Base-by-base conservation (phyloP, 768 basidiomycete species). In the Termitomyces sp. region DNA sequence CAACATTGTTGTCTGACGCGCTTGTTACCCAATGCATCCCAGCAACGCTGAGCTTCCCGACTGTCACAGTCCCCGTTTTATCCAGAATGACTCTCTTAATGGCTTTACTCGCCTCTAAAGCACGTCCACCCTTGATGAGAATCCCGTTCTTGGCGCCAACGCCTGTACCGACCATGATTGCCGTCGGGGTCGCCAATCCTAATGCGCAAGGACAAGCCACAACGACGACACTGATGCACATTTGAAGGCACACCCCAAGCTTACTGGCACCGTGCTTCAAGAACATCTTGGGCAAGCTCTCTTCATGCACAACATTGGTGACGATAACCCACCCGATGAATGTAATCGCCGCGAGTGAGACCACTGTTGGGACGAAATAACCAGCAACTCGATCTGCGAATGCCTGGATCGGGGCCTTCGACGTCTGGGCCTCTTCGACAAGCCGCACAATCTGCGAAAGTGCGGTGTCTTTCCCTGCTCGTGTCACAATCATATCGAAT, bases 111-210 rank as follows among this genome's bases (percentile, higher is more conserved):
- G 93, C 94, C 71, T 99, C 97, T 32, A 99, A 79, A 3, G 97
- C 96, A 15, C 91, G 82, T 2, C 96, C 97, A 22, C 97, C 96
- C 72, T 99, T 99, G 85, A 99, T 98, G 50, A 99, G 77, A 61
- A 99, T 98, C 0, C 97, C 96, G 68, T 98, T 96, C 78, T 91
- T 84, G 9, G 97, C 97, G 1, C 97, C 97, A 59, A 98, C 87
- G 1, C 97, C 97, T 0, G 96, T 98, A 18, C 97, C 97, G 36
- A 98, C 97, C 97, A 98, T 98, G 75, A 98, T 94, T 2, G 96
- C 97, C 0, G 97, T 98, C 1, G 97, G 97, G 0, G 96, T 98
- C 58, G 92, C 93, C 61, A 98, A 82, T 5, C 96, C 97, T 38
- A 99, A 83, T 0, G 97, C 96, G 71, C 97, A 99, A 0, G 97